phyloP scores from a whole-genome alignment of 2,329 filamentous ascomycete genomes.

The Paraphoma chrysanthemicola region DNA sequence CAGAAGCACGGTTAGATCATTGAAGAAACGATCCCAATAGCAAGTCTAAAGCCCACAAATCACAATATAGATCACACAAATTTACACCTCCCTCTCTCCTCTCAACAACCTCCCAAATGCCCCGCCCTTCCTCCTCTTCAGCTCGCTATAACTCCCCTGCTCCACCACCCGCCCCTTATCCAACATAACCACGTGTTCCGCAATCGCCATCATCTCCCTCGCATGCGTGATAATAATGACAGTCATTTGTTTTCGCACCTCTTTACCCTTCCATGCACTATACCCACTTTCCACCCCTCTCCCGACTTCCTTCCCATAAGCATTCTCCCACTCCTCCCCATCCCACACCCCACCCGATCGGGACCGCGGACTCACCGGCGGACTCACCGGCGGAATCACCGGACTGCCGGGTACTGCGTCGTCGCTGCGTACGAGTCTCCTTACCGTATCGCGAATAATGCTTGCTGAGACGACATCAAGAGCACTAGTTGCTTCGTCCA shows the following conservation, averaged over 20 bases:
- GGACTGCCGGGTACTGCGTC: background rate
- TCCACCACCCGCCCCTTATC: constrained; percentile 74
- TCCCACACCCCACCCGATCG: constrained; percentile 20
- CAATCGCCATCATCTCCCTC: constrained; percentile 84
- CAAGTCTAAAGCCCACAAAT: background rate
- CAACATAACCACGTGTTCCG: constrained; percentile 74
- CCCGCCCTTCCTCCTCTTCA: constrained; percentile 51
- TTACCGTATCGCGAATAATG: constrained; percentile 69
- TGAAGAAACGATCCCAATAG: constrained; percentile 8
- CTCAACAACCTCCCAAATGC: constrained; percentile 47
- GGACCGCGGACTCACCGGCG: background rate
- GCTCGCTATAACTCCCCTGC: constrained; percentile 68
- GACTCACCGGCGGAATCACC: background rate
- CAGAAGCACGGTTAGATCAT: background rate
- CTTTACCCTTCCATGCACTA: constrained; percentile 19
- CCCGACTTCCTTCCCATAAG: background rate
- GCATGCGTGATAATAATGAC: constrained; percentile 85
- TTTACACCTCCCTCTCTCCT: constrained; percentile 35
- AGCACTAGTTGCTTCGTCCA: constrained; percentile 87
- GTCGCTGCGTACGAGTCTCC: constrained; percentile 54
- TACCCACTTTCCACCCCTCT: background rate
- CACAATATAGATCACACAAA: background rate
- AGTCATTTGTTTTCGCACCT: constrained; percentile 58
- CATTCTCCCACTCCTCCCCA: constrained; percentile 16
- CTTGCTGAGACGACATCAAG: constrained; percentile 74